Percentiles rank a stretch among this genome's conserved stretches.
These are phyloP conservation scores for Fraxinus greggii DNA, from an alignment of 305 asterid species.

Conservation along the genomic window DNA sequence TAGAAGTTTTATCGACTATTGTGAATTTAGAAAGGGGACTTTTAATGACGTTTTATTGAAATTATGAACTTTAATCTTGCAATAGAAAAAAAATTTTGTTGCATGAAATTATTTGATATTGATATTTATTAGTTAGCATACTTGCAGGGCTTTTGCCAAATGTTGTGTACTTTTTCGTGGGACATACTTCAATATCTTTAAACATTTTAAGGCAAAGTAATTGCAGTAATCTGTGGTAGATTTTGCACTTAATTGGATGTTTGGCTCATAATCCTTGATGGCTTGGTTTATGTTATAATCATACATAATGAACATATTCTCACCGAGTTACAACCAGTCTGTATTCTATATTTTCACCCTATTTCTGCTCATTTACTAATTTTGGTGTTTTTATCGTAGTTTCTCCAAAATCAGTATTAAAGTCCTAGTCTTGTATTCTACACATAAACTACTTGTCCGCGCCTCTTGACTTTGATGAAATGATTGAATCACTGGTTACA, in stretches of 20 bases:
- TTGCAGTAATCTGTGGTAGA: background rate
- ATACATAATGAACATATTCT: background rate
- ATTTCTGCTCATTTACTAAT: conserved; percentile 6
- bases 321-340: background rate
- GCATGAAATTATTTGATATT: background rate
- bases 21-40: background rate
- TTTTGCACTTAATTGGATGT: background rate
- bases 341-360: background rate
- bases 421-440: background rate
- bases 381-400: conserved; percentile 11
- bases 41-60: background rate
- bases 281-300: background rate
- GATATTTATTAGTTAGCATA: conserved; percentile 5
- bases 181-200: background rate
- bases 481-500: background rate
- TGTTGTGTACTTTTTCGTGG: background rate
- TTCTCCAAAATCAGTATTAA: background rate
- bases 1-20: background rate
- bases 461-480: conserved; percentile 3
- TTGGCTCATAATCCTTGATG: background rate
- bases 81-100: background rate
- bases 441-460: background rate
- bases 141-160: background rate
- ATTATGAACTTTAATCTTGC: background rate
- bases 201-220: background rate